Evolutionary conservation across 306 rosid species (phyloP), one percentile per base, ranked within the genome.

Genomic region (Lathyrus oleraceus): DNA sequence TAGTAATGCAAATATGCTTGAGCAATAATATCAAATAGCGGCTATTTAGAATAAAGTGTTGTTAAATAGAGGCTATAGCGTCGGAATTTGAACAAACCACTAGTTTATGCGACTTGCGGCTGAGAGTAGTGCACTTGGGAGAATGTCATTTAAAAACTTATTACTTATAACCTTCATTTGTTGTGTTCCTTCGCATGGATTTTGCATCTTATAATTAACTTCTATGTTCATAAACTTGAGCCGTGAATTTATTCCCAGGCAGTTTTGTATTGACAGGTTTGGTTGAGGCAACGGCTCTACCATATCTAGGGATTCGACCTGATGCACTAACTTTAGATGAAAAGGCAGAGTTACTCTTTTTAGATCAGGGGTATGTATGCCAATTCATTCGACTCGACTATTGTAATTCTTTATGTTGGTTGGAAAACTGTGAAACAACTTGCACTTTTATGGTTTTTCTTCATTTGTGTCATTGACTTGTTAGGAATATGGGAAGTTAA

Each of bases 181-280:
- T 56, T 25, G 10, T 27, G 19, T 53, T 67, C 40, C 10, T 43
- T 39, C 32, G 17, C 16, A 39, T 28, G 16, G 30, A 20, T 15
- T 52, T 43, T 61, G 57, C 47, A 45, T 72, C 60, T 38, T 58
- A 38, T 53, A 23, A 42, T 61, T 70, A 27, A 45, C 56, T 16
- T 65, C 14, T 54, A 32, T 54, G 49, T n/a, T 74, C 64, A 60
- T 51, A 14, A 47, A 45, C 60, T 20, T 82, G 82, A 74, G 70
- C 17, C 30, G 66, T 81, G 80, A 76, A 88, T 71, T 79, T 81
- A 88, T 82, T 86, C 89, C 96, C 99, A 86, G 99, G 88, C 97
- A 95, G 97, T 89, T 89, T 95, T 87, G 90, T 87, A 84, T 82
- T 91, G 86, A 82, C 99, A 89, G 97, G 99, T 76, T 83, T 95